Evolutionary conservation across 768 basidiomycete species (phyloP).

Genomic region (Pleurotus salmoneostramineus): DNA sequence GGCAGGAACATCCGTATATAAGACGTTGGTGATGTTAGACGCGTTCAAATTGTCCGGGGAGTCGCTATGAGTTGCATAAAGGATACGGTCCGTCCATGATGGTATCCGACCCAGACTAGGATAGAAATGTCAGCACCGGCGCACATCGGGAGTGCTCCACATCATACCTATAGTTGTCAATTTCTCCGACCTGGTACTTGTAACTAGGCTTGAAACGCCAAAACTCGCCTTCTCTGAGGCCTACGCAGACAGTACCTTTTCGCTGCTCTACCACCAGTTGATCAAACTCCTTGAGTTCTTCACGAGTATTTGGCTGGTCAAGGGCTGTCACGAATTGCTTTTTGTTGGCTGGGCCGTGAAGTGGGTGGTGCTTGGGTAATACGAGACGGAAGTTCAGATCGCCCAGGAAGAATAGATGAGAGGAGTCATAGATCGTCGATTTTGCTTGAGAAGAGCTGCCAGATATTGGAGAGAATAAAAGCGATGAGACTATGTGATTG

Average conservation of each 20-base stretch:
- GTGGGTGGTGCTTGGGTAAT: constrained; percentile 52
- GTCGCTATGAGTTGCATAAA: constrained; percentile 78
- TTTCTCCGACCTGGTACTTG: constrained; percentile 78
- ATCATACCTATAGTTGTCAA: constrained; percentile 73
- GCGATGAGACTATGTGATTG: constrained; percentile 70
- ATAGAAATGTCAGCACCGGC: constrained; percentile 4
- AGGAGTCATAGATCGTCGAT: constrained; percentile 76
- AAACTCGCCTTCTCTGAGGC: constrained; percentile 82
- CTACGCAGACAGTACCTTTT: constrained; percentile 63
- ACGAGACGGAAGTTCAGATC: constrained; percentile 90
- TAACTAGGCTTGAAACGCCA: constrained; percentile 90
- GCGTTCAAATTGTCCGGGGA: constrained; percentile 44
- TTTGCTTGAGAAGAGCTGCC: constrained; percentile 29
- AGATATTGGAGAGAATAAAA: constrained; percentile 67
- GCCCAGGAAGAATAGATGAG: constrained; percentile 90
- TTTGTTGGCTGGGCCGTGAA: constrained; percentile 26
- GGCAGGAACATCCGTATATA: constrained; percentile 79
- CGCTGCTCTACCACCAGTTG: constrained; percentile 63
- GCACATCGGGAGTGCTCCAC: background rate
- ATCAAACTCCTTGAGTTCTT: constrained; percentile 66
- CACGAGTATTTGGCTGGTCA: constrained; percentile 47
- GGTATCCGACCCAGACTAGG: constrained; percentile 68
- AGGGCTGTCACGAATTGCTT: constrained; percentile 37
- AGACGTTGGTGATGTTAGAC: constrained; percentile 56
- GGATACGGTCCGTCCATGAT: constrained; percentile 90